Evolutionary conservation across 2,329 filamentous ascomycete genomes (phyloP), one percentile per base, ranked within the genome.

Genomic region (Lasiodiplodia sp.): DNA sequence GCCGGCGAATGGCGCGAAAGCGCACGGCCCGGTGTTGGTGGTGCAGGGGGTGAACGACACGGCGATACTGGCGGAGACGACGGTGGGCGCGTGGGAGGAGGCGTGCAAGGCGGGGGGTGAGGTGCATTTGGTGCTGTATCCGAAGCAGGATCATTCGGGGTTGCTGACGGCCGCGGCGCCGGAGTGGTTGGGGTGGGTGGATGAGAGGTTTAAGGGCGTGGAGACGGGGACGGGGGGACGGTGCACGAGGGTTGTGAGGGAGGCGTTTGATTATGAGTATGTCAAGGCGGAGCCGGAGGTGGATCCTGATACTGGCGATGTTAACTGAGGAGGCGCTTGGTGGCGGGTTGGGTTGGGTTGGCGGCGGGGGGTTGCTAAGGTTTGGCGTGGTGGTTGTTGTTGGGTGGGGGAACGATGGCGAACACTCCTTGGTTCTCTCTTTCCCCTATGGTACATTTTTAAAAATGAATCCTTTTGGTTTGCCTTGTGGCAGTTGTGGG

Each of bases 341-440:
- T 23, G 23, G 23, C 2, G 23, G 23, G 23, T 1, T 23, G 23
- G 23, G 23, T 28, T 28, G 25, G 25, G 25, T 28, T 28, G 25
- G 4, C 4, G 4, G 25, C 3, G 3, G 1, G 25, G 25, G 3
- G 0, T 5, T 28, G 25, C 25, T 28, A 4, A 3, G 4, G 3
- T 28, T 31, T 7, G 7, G 67, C 44, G 65, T 73, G 71, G 21
- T 38, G 49, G 4, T 49, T 37, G 18, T 70, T 57, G 25, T 68
- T 53, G 2, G 37, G 7, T 8, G 12, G 23, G 28, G 53, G 12
- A 12, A 76, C 79, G 67, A 80, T 49, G 38, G 77, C 79, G 4
- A 77, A 78, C 1, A 76, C 75, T 2, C 76, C 77, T 68, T 79
- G 79, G 23, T 73, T 58, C 3, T 75, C 1, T 1, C 4, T 28